These are phyloP conservation scores for Saccharomyces hybrid DNA, from an alignment of 1,139 yeast species.

Conservation along the genomic window DNA sequence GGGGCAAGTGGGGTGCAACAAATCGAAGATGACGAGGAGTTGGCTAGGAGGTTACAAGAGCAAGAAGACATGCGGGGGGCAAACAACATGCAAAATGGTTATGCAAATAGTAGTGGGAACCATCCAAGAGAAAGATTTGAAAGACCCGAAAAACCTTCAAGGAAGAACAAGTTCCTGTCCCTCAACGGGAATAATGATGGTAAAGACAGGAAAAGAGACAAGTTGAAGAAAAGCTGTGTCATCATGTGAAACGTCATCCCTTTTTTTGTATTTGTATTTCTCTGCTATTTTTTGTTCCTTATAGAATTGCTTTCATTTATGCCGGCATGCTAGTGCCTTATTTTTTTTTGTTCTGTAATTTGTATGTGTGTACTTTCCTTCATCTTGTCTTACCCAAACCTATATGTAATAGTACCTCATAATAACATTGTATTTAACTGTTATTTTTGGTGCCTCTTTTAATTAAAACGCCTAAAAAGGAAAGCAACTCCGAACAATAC, in stretches of 20 bases:
- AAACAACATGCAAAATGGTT: slow-evolving; percentile 12
- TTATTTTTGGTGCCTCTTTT: not conserved
- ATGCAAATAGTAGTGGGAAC: slow-evolving; percentile 4
- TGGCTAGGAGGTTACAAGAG: slow-evolving; percentile 28
- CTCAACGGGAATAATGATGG: not conserved
- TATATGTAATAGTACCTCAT: not conserved
- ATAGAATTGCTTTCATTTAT: not conserved
- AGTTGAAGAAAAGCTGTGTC: slow-evolving; percentile 20
- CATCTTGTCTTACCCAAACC: not conserved
- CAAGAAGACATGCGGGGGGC: slow-evolving; percentile 26
- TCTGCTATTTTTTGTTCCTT: not conserved
- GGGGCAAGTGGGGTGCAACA: slow-evolving; percentile 6
- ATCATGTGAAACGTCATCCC: slow-evolving; percentile 13
- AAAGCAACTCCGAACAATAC: not conserved
- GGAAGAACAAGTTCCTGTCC: not conserved
- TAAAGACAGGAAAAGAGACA: slow-evolving; percentile 13
- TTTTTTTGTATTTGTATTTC: not conserved
- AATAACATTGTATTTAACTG: not conserved
- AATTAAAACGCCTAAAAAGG: not conserved
- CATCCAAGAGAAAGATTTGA: slow-evolving; percentile 1
- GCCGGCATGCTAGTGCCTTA: not conserved
- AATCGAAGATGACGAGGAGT: slow-evolving; percentile 23
- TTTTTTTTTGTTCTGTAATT: not conserved
- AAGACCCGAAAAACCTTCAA: not conserved
- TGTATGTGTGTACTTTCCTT: not conserved